Conservation (phyloP, 805 yeast genomes). For the Yarrowia keelungensis region DNA sequence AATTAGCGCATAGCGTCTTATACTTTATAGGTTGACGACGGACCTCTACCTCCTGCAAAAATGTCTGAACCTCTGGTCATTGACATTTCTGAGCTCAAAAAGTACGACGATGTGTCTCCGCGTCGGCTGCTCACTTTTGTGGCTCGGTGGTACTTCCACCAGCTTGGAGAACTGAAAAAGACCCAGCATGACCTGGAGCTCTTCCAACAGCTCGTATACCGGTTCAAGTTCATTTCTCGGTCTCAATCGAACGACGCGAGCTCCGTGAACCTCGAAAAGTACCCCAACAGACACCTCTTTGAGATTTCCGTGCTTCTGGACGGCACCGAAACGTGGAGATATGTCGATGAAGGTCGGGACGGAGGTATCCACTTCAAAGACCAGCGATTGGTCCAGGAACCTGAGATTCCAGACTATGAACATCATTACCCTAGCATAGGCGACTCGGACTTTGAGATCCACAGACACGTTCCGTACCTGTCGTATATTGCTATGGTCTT, state of each 20-base stretch:
- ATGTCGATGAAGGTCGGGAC: background rate
- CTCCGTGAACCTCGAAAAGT: background rate
- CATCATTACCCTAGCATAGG: background rate
- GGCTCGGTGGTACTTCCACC: conserved; percentile 9
- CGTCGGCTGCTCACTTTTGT: background rate
- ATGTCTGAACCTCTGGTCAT: background rate
- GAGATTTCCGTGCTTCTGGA: background rate
- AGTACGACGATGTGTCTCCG: background rate
- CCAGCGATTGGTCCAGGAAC: background rate
- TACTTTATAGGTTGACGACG: no score
- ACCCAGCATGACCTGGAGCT: conserved; percentile 9
- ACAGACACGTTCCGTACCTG: background rate
- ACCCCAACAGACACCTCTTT: background rate
- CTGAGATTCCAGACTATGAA: background rate
- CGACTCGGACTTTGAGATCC: conserved; percentile 13
- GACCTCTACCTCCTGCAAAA: no score
- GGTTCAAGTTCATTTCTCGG: background rate
- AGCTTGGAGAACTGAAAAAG: conserved; percentile 2
- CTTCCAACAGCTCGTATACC: conserved; percentile 9
- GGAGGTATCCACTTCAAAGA: conserved; percentile 5
- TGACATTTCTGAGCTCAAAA: background rate
- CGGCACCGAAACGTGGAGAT: conserved; percentile 2
- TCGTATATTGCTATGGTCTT: background rate
- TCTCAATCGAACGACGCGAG: background rate
- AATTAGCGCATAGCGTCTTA: background rate